Conservation (phyloP, 768 basidiomycete species). For the Leccinum subgranulosum region DNA sequence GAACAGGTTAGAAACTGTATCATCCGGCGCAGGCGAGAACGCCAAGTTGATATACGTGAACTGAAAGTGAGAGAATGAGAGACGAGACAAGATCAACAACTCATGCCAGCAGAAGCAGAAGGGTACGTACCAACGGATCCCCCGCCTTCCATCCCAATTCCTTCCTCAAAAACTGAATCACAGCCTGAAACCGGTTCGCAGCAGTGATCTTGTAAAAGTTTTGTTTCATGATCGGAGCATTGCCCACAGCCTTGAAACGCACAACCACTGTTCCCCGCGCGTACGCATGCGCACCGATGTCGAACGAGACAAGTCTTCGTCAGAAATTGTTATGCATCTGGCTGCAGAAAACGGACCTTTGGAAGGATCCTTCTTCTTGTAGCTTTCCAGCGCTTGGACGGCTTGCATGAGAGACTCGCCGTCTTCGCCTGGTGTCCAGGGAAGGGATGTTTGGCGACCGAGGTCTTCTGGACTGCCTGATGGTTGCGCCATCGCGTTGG, state of each 20-base stretch:
- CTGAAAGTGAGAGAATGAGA: constrained; percentile 28
- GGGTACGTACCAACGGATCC: constrained; percentile 70
- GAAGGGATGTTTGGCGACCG: constrained; percentile 29
- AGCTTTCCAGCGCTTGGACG: constrained; percentile 73
- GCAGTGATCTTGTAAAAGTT: constrained; percentile 98
- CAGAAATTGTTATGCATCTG: not conserved
- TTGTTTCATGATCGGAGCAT: constrained; percentile 98
- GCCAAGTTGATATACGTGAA: constrained; percentile 79
- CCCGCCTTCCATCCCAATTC: constrained; percentile 85
- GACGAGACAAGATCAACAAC: constrained; percentile 1
- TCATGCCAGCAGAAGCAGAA: not conserved
- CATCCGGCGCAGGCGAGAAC: constrained; percentile 75
- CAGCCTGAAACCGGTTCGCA: constrained; percentile 90
- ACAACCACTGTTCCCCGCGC: constrained; percentile 70
- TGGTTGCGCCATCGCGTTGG: constrained; percentile 26
- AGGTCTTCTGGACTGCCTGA: constrained; percentile 34
- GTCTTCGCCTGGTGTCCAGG: constrained; percentile 32
- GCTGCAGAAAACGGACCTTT: constrained; percentile 51
- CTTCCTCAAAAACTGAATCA: constrained; percentile 88
- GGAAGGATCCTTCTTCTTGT: constrained; percentile 80
- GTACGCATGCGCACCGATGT: not conserved
- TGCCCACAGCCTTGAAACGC: constrained; percentile 95
- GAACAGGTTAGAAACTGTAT: constrained; percentile 67
- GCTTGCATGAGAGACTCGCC: constrained; percentile 42
- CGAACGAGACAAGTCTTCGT: not conserved